These are phyloP conservation scores for Saccharomyces hybrid DNA, from an alignment of 1,139 yeast species.

Conservation along the genomic window DNA sequence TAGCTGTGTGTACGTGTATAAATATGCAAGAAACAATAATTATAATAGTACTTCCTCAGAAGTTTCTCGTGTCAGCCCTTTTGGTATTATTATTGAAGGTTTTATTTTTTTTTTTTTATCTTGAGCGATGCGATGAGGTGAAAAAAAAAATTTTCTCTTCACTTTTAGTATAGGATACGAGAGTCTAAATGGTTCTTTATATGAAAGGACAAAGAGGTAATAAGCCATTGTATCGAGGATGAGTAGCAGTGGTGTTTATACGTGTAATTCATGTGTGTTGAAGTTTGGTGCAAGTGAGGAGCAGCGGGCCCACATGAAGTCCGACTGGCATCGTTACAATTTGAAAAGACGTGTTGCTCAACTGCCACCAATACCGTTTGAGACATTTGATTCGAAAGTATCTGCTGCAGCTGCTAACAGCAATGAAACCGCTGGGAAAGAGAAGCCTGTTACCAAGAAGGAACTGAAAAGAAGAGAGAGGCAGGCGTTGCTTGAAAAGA, in stretches of 20 bases:
- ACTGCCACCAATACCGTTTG: conserved; percentile 71
- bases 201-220: neutral
- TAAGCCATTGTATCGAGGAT: neutral
- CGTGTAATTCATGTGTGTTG: conserved; percentile 84
- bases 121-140: conserved; percentile 5
- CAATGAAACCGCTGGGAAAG: conserved; percentile 34
- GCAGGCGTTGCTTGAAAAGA: conserved; percentile 49
- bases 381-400: conserved; percentile 71
- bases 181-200: neutral
- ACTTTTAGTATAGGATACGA: neutral
- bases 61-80: no score
- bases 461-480: conserved; percentile 58
- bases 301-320: conserved; percentile 87
- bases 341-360: conserved; percentile 87
- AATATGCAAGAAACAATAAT: neutral
- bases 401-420: conserved; percentile 42
- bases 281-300: conserved; percentile 68
- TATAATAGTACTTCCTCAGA: neutral
- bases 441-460: conserved; percentile 49
- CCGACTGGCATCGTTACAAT: conserved; percentile 88
- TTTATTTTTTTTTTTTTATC: neutral
- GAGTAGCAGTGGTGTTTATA: conserved; percentile 36
- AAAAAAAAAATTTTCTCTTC: neutral
- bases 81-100: neutral
- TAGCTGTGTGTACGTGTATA: neutral